Evolutionary conservation across 495 filamentous ascomycete genomes (phyloP).

Genomic region (Aspergillus avenaceus): DNA sequence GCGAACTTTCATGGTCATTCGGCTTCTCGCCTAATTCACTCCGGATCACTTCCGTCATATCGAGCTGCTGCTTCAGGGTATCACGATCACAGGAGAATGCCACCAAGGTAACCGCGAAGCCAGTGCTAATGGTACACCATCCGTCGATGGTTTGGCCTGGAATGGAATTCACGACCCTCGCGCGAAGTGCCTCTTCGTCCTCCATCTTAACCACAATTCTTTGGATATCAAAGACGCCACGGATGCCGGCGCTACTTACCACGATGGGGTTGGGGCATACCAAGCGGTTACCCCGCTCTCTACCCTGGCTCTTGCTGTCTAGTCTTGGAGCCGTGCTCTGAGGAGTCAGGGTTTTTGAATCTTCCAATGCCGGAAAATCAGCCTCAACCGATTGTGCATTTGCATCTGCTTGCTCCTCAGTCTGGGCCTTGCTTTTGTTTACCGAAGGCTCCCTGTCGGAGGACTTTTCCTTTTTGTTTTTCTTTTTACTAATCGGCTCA

Average conservation of each 20-base stretch:
- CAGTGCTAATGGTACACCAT: conserved; percentile 19
- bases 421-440: too few species aligned
- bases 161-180: conserved; percentile 7
- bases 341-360: background rate
- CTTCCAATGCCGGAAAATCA: too few species aligned
- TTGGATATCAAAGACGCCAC: conserved; percentile 18
- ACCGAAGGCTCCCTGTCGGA: too few species aligned
- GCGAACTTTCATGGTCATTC: background rate
- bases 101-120: conserved; percentile 10
- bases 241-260: conserved; percentile 14
- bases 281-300: too few species aligned
- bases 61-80: conserved; percentile 7
- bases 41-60: conserved; percentile 13
- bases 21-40: background rate
- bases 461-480: too few species aligned
- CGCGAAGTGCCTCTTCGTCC: conserved; percentile 10
- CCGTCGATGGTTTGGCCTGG: conserved; percentile 14
- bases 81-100: conserved; percentile 13
- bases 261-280: conserved; percentile 15
- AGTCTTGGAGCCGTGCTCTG: background rate
- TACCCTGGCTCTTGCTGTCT: background rate
- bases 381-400: too few species aligned
- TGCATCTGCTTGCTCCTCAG: too few species aligned
- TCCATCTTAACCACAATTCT: conserved; percentile 13
- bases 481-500: too few species aligned